A percentile compares a stretch with the other conserved stretches of the same genome.
Evolutionary conservation across 106 monocot genomes (phyloP).

Genomic region (Allium fistulosum): DNA sequence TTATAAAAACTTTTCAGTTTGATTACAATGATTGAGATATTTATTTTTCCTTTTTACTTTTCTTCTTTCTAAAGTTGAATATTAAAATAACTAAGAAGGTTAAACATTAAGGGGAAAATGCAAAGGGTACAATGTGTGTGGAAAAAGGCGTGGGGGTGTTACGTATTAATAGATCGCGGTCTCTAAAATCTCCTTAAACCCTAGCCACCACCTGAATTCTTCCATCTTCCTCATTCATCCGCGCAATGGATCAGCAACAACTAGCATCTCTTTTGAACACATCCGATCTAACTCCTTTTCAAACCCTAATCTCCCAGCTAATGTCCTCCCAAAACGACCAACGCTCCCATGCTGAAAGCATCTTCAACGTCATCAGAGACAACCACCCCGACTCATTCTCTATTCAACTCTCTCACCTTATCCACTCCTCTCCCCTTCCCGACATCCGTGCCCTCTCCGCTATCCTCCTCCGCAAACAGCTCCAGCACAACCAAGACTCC

Average conservation of each 20-base stretch:
- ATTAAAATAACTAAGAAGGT: too few species aligned
- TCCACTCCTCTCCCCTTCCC: conserved; percentile 43
- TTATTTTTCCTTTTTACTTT: too few species aligned
- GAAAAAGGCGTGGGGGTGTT: too few species aligned
- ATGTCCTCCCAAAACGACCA: conserved; percentile 85
- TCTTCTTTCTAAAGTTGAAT: too few species aligned
- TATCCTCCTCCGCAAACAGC: conserved; percentile 80
- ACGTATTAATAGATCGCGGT: too few species aligned
- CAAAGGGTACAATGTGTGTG: too few species aligned
- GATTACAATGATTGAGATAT: too few species aligned
- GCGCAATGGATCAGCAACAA: conserved; percentile 15
- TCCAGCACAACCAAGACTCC: conserved; percentile 23
- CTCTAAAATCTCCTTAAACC: not conserved
- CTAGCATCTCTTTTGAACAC: conserved; percentile 40
- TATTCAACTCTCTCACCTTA: conserved; percentile 48
- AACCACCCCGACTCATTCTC: conserved; percentile 67
- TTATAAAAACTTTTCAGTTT: too few species aligned
- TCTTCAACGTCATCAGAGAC: conserved; percentile 71
- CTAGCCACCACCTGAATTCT: not conserved
- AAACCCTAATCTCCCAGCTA: conserved; percentile 56
- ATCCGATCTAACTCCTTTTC: conserved; percentile 50
- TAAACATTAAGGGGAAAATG: too few species aligned
- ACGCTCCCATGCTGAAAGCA: conserved; percentile 68
- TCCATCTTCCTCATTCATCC: not conserved
- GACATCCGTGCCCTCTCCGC: conserved; percentile 87